phyloP scores from a whole-genome alignment of 1,139 yeast species.

The Sugiyamaella novakii region DNA sequence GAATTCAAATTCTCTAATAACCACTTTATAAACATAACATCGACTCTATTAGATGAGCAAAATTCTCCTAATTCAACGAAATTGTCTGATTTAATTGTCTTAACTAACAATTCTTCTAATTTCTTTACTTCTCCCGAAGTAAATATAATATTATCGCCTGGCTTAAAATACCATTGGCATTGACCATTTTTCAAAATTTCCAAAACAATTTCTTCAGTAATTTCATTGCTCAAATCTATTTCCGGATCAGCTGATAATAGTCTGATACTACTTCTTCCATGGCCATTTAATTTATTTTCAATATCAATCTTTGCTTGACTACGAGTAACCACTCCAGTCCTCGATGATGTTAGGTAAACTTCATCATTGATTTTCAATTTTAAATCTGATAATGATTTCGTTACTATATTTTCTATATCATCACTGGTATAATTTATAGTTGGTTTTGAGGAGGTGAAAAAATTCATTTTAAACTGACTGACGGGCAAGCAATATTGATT shows the following conservation, averaged over 20 bases:
- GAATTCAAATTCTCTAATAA: neutral
- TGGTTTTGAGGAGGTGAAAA: conserved; percentile 2
- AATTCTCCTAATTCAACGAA: conserved; percentile 3
- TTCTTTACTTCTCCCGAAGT: conserved; percentile 17
- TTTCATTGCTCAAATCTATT: conserved; percentile 25
- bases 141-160: conserved; percentile 21
- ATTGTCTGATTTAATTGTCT: neutral
- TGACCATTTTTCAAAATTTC: conserved; percentile 4
- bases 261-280: conserved; percentile 29
- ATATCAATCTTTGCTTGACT: conserved; percentile 27
- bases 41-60: conserved; percentile 12
- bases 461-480: conserved; percentile 16
- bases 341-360: conserved; percentile 26
- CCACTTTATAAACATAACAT: conserved; percentile 12
- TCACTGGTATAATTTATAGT: conserved; percentile 24
- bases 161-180: conserved; percentile 4
- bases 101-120: conserved; percentile 1
- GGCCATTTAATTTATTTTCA: conserved; percentile 24
- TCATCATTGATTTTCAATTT: conserved; percentile 25
- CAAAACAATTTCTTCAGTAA: conserved; percentile 17
- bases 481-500: too few species aligned
- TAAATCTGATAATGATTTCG: conserved; percentile 22
- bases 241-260: conserved; percentile 26
- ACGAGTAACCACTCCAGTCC: conserved; percentile 29
- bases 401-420: conserved; percentile 28